Percentiles rank a stretch among this genome's conserved stretches.
Conservation (phyloP, 371 early-diverging fungal genomes). For the Rhizopus stolonifer region DNA sequence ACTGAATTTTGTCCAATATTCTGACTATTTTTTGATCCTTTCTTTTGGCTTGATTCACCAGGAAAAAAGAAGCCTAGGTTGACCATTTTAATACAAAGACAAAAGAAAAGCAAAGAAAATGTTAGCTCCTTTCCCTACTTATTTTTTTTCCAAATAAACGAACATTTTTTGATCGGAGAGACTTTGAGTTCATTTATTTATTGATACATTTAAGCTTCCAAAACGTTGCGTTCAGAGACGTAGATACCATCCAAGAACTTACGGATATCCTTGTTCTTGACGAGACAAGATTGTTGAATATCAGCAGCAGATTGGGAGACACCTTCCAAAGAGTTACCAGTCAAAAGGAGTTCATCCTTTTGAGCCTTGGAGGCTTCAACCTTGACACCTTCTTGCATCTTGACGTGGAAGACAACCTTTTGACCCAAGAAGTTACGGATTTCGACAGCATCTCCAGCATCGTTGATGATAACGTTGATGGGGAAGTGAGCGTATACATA, state of each 20-base stretch:
- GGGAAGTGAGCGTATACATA: slow-evolving; percentile 99
- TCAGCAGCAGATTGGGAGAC: slow-evolving; percentile 95
- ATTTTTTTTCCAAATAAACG: not conserved
- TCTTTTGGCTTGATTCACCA: slow-evolving; percentile 1
- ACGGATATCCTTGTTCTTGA: slow-evolving; percentile 95
- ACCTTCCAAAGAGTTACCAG: slow-evolving; percentile 95
- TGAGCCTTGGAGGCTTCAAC: slow-evolving; percentile 78
- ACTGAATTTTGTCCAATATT: too few species aligned
- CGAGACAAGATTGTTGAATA: slow-evolving; percentile 73
- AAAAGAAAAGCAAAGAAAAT: not conserved
- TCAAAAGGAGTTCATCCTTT: slow-evolving; percentile 96
- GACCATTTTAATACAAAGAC: slow-evolving; percentile 13
- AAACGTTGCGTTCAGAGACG: slow-evolving; percentile 77
- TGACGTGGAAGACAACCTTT: slow-evolving; percentile 88
- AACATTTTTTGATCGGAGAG: not conserved
- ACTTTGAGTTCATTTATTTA: not conserved
- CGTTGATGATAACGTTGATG: slow-evolving; percentile 94
- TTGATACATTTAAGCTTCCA: slow-evolving; percentile 26
- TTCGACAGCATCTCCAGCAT: slow-evolving; percentile 83
- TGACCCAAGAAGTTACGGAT: slow-evolving; percentile 99
- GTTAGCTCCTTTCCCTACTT: not conserved
- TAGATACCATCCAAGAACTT: slow-evolving; percentile 99
- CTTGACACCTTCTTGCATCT: slow-evolving; percentile 90
- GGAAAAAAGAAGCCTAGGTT: slow-evolving; percentile 15
- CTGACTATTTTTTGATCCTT: too few species aligned